phyloP scores from a whole-genome alignment of 2,329 filamentous ascomycete species.

The Exophiala spinifera region DNA sequence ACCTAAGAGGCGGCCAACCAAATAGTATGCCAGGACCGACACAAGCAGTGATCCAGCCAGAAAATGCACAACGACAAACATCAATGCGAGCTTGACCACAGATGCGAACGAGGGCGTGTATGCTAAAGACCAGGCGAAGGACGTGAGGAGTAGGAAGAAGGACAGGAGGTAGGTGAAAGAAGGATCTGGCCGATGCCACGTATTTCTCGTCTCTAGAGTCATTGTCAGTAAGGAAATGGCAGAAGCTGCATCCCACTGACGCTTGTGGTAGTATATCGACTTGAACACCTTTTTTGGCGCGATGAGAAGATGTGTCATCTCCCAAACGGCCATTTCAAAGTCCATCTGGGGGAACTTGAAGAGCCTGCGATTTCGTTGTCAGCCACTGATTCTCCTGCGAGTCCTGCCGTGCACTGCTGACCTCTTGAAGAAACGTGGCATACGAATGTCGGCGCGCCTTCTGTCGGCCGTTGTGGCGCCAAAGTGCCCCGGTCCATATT shows the following conservation, averaged over 20 bases:
- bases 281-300: constrained; percentile 69
- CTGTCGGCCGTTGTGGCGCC: constrained; percentile 48
- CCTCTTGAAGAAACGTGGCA: constrained; percentile 67
- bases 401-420: constrained; percentile 27
- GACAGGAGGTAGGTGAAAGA: constrained; percentile 68
- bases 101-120: constrained; percentile 48
- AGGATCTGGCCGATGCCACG: constrained; percentile 66
- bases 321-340: constrained; percentile 71
- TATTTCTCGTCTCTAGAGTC: constrained; percentile 62
- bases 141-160: constrained; percentile 59
- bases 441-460: constrained; percentile 53
- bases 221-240: constrained; percentile 16
- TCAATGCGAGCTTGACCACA: constrained; percentile 47
- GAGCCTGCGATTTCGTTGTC: constrained; percentile 40
- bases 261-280: constrained; percentile 64
- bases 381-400: neutral
- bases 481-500: constrained; percentile 52
- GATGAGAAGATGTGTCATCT: constrained; percentile 66
- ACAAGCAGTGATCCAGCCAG: constrained; percentile 58
- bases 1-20: constrained; percentile 60
- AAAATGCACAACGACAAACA: constrained; percentile 58
- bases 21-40: constrained; percentile 62
- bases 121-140: constrained; percentile 58
- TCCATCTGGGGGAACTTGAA: constrained; percentile 74
- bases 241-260: constrained; percentile 41